Conservation (phyloP, 2,329 filamentous ascomycete species). For the Lasiodiplodia sp. region DNA sequence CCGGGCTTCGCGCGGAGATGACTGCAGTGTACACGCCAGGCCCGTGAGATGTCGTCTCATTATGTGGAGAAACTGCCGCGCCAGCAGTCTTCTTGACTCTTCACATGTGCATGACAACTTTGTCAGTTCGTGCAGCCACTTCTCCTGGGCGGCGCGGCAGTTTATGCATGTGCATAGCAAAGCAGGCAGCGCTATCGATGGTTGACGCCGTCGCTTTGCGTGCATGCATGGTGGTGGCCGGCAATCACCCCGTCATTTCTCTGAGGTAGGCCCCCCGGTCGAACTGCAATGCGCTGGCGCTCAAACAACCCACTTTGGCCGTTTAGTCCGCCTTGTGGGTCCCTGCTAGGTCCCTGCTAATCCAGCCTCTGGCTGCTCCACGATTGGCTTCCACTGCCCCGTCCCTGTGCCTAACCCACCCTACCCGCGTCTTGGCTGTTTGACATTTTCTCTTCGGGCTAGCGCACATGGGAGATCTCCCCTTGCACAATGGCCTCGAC, state of each 20-base stretch:
- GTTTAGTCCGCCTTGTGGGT: constrained; percentile 17
- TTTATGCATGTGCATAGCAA: no score
- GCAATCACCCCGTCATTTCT: constrained; percentile 17
- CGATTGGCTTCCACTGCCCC: constrained; percentile 14
- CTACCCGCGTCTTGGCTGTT: constrained; percentile 19
- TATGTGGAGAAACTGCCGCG: no score
- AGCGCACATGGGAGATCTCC: background rate
- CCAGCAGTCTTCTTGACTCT: background rate
- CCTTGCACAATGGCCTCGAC: constrained; percentile 9
- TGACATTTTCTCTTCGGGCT: constrained; percentile 13
- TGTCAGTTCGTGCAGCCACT: no score
- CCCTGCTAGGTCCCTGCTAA: constrained; percentile 4
- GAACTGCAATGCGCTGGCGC: constrained; percentile 15
- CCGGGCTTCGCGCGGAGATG: no score
- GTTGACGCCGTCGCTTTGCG: background rate
- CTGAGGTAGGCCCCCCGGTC: constrained; percentile 12
- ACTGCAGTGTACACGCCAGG: no score
- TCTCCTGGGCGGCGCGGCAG: background rate
- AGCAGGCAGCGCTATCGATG: background rate
- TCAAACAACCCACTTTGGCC: constrained; percentile 12
- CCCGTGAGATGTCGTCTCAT: no score
- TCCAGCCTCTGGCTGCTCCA: constrained; percentile 12
- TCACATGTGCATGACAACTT: background rate
- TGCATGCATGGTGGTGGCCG: background rate
- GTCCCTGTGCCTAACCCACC: background rate